These are phyloP conservation scores for Fusarium lateritium DNA, from an alignment of 2,329 filamentous ascomycete genomes.

Conservation along the genomic window DNA sequence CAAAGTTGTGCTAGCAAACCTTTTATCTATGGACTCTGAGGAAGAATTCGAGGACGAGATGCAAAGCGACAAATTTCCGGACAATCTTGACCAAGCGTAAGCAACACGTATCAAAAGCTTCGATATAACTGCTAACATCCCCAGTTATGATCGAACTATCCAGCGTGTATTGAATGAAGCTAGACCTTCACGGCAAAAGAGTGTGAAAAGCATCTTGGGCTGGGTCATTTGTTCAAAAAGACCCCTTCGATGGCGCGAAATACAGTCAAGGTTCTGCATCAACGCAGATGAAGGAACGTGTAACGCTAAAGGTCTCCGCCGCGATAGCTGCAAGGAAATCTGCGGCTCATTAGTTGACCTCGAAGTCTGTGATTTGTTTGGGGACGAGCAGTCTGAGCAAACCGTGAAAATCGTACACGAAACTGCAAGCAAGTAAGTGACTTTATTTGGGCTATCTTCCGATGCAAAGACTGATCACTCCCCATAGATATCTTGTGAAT, in stretches of 20 bases:
- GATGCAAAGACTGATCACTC: fast-evolving
- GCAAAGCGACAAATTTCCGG: fast-evolving
- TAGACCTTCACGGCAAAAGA: fast-evolving
- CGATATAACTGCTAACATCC: no score
- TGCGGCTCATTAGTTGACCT: not conserved
- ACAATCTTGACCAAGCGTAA: not conserved
- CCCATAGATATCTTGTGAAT: fast-evolving
- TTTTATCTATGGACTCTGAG: fast-evolving
- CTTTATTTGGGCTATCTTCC: no score
- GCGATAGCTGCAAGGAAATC: fast-evolving
- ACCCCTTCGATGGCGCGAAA: not conserved
- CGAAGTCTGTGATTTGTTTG: fast-evolving
- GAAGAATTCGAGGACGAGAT: not conserved
- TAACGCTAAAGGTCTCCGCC: fast-evolving
- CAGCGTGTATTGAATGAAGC: fast-evolving
- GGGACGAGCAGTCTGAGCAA: fast-evolving
- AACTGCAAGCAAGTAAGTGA: not conserved
- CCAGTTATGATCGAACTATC: fast-evolving
- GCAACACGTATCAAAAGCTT: no score
- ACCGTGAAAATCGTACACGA: fast-evolving
- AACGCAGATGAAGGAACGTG: fast-evolving
- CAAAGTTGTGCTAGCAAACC: fast-evolving
- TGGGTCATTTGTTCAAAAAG: fast-evolving
- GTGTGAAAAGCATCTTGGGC: not conserved
- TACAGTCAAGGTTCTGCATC: slow-evolving; percentile 2